phyloP scores from a whole-genome alignment of 495 filamentous ascomycete genomes.

The Copromyces sp. region DNA sequence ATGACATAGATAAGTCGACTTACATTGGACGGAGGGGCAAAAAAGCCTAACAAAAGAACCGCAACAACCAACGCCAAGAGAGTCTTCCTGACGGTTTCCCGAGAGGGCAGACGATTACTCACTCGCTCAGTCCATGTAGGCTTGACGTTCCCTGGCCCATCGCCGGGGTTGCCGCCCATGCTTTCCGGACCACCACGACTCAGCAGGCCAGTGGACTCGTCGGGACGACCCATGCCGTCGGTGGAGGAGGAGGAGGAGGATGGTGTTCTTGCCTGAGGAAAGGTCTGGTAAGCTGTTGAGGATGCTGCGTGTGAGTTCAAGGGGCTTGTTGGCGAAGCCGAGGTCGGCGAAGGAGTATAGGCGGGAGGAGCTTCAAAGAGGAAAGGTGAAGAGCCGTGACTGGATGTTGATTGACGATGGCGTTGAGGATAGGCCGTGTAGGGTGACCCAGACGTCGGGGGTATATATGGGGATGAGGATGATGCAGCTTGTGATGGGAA shows the following conservation, averaged over 20 bases:
- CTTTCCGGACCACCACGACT: slow-evolving; percentile 29
- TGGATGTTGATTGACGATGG: neutral
- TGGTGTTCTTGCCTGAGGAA: slow-evolving; percentile 27
- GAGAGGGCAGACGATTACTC: slow-evolving; percentile 14
- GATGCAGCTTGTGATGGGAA: slow-evolving; percentile 6
- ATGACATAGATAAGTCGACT: neutral
- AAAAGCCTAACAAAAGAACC: slow-evolving; percentile 10
- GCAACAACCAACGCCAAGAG: slow-evolving; percentile 10
- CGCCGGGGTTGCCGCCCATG: slow-evolving; percentile 19
- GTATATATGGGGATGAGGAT: slow-evolving; percentile 10
- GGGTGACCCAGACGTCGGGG: slow-evolving; percentile 8
- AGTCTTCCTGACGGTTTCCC: slow-evolving; percentile 12
- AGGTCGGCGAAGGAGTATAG: slow-evolving; percentile 31
- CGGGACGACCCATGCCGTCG: slow-evolving; percentile 27
- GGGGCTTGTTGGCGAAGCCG: slow-evolving; percentile 24
- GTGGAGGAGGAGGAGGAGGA: slow-evolving; percentile 22
- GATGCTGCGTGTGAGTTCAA: neutral
- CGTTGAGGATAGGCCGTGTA: slow-evolving; percentile 14
- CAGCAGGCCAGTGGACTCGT: slow-evolving; percentile 28
- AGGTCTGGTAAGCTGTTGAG: neutral
- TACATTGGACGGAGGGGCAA: neutral
- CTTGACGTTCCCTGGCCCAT: neutral
- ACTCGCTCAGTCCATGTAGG: slow-evolving; percentile 24
- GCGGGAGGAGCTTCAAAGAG: slow-evolving; percentile 35
- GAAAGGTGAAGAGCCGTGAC: slow-evolving; percentile 9